Conservation (phyloP, 352 stramenopile genomes). For the Elongisporangium senticosum region DNA sequence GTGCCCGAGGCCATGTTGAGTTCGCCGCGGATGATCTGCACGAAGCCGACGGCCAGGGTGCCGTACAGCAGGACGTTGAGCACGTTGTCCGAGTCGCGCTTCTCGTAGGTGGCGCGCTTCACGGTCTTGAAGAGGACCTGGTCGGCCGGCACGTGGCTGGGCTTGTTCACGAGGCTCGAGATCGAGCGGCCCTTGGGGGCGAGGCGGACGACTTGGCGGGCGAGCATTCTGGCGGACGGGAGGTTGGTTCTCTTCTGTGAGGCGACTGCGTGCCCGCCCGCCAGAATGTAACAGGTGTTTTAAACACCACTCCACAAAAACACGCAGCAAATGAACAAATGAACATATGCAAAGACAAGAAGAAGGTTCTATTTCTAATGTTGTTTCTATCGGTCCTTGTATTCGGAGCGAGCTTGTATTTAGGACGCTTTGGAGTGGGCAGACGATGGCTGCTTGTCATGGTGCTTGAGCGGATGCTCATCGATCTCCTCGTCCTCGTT, state of each 20-base stretch:
- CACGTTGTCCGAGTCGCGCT: conserved; percentile 48
- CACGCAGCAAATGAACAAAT: neutral
- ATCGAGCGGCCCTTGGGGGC: conserved; percentile 36
- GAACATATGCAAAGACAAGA: neutral
- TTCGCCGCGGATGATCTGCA: conserved; percentile 59
- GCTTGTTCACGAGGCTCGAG: conserved; percentile 64
- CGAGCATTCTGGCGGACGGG: conserved; percentile 34
- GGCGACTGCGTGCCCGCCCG: neutral
- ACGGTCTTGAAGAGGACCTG: conserved; percentile 65
- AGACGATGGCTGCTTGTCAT: neutral
- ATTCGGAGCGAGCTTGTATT: neutral
- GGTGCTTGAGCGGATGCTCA: neutral
- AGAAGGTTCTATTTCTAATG: neutral
- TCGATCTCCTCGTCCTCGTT: neutral
- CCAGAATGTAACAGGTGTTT: neutral
- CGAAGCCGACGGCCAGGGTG: conserved; percentile 45
- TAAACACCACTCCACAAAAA: neutral
- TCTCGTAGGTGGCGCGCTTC: conserved; percentile 60
- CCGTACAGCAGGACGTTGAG: conserved; percentile 33
- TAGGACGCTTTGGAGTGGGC: neutral
- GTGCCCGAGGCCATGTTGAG: conserved; percentile 62
- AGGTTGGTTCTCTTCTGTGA: neutral
- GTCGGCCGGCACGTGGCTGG: conserved; percentile 47
- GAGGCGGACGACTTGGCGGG: conserved; percentile 39
- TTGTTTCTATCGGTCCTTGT: neutral